These are phyloP conservation scores for Candida gigantensis DNA, from an alignment of 1,139 yeast species.

Conservation along the genomic window DNA sequence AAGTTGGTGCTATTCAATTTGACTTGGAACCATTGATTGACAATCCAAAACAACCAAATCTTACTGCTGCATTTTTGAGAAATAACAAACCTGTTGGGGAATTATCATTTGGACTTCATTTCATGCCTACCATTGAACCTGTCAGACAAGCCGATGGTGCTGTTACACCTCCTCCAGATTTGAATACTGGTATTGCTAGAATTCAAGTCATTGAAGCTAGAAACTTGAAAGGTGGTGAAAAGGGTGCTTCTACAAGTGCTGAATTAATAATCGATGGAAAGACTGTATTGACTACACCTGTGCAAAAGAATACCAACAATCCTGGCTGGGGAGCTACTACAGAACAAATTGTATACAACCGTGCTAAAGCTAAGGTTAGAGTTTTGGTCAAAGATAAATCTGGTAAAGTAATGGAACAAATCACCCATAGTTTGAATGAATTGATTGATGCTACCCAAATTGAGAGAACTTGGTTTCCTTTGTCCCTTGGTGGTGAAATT, in stretches of 20 bases:
- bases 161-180: slow-evolving; percentile 82
- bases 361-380: slow-evolving; percentile 67
- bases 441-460: slow-evolving; percentile 77
- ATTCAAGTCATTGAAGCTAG: slow-evolving; percentile 55
- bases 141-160: slow-evolving; percentile 82
- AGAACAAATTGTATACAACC: slow-evolving; percentile 76
- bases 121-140: slow-evolving; percentile 80
- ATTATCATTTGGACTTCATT: slow-evolving; percentile 67
- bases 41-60: slow-evolving; percentile 51
- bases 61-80: slow-evolving; percentile 62
- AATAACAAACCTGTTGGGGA: slow-evolving; percentile 84
- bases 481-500: slow-evolving; percentile 71
- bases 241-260: slow-evolving; percentile 63
- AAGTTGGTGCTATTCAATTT: slow-evolving; percentile 74
- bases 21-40: slow-evolving; percentile 70
- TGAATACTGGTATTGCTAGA: slow-evolving; percentile 87
- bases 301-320: slow-evolving; percentile 59
- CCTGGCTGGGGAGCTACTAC: slow-evolving; percentile 69
- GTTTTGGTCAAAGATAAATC: slow-evolving; percentile 63
- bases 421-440: slow-evolving; percentile 65
- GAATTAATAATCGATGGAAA: slow-evolving; percentile 70
- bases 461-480: slow-evolving; percentile 74
- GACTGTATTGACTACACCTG: slow-evolving; percentile 54
- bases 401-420: slow-evolving; percentile 59
- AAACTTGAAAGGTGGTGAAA: slow-evolving; percentile 44